Conservation (phyloP, 108 stramenopile genomes). For the Nitzschia putrida region DNA sequence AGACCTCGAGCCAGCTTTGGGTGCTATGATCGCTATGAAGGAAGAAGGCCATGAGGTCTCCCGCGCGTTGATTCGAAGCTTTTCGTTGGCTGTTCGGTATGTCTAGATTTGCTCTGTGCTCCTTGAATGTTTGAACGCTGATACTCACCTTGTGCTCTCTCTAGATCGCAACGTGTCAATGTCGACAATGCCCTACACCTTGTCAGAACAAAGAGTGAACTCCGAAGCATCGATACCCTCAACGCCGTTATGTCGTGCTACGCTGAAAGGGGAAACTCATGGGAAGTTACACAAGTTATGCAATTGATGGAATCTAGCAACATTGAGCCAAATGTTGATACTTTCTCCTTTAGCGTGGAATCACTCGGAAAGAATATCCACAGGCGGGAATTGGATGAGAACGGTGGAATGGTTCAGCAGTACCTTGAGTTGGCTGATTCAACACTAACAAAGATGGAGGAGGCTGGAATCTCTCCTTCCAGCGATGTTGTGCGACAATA, state of each 20-base stretch:
- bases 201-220: conserved; percentile 24
- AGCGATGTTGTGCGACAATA: conserved; percentile 47
- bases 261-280: conserved; percentile 46
- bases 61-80: conserved; percentile 50
- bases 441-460: conserved; percentile 56
- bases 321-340: conserved; percentile 53
- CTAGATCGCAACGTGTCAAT: conserved; percentile 4
- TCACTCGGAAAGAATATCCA: conserved; percentile 45
- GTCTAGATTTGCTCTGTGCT: background rate
- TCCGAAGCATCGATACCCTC: conserved; percentile 47
- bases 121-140: background rate
- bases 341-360: conserved; percentile 72
- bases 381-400: background rate
- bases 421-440: conserved; percentile 31
- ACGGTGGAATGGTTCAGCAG: conserved; percentile 10
- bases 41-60: conserved; percentile 58
- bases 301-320: conserved; percentile 25
- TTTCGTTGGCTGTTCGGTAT: conserved; percentile 47
- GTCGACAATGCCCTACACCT: conserved; percentile 33
- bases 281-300: conserved; percentile 19
- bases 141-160: background rate
- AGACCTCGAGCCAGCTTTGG: conserved; percentile 42
- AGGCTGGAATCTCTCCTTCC: conserved; percentile 43
- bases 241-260: conserved; percentile 49
- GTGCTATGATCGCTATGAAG: conserved; percentile 66